Percentiles rank a stretch among this genome's conserved stretches.
These are phyloP conservation scores for Phytophthora ramorum DNA, from an alignment of 352 stramenopile species.

Conservation along the genomic window DNA sequence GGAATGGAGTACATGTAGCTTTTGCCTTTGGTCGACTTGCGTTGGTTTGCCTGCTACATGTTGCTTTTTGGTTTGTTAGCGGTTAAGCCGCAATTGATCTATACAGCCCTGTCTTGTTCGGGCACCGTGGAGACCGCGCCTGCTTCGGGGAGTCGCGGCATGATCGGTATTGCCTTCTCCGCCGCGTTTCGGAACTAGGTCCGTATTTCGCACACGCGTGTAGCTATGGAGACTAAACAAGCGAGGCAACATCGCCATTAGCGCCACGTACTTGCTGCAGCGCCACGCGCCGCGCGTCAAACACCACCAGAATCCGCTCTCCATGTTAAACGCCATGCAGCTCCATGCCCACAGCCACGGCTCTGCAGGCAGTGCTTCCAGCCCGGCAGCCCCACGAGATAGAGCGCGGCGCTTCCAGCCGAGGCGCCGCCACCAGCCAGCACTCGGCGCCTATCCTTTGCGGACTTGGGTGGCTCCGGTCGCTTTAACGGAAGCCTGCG, in stretches of 20 bases:
- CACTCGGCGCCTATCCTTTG: constrained; percentile 4
- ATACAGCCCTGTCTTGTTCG: background rate
- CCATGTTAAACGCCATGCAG: constrained; percentile 19
- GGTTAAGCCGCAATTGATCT: background rate
- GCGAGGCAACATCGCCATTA: background rate
- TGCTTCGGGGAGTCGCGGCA: no score
- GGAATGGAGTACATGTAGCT: background rate
- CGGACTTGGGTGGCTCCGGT: constrained; percentile 21
- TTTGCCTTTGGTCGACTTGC: background rate
- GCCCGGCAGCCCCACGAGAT: no score
- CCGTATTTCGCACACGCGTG: no score
- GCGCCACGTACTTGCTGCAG: constrained; percentile 24
- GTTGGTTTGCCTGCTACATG: no score
- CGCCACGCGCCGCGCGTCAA: constrained; percentile 13
- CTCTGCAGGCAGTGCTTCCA: no score
- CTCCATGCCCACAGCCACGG: no score
- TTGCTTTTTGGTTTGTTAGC: background rate
- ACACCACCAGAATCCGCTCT: constrained; percentile 27
- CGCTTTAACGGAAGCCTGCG: constrained; percentile 24
- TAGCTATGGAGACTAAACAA: no score
- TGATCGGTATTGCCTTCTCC: no score
- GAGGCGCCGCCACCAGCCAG: background rate
- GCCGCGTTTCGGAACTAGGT: no score
- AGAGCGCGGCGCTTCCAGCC: no score
- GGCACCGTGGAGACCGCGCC: no score